Base-by-base conservation (phyloP, 169 alveolate species). In the Eimeria acervulina region DNA sequence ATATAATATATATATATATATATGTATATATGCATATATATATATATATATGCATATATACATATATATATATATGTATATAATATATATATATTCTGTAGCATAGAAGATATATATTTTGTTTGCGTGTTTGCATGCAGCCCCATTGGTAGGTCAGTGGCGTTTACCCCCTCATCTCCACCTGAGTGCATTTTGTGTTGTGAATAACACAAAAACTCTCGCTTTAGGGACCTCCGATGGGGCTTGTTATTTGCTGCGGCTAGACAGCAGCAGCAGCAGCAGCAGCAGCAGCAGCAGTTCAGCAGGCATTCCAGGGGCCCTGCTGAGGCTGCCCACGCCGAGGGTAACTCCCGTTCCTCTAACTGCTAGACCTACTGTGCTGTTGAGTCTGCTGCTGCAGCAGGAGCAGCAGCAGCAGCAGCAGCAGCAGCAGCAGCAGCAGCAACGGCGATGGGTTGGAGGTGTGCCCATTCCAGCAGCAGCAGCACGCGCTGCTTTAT, bases 151-250 rank as follows among this genome's bases (percentile, higher is more conserved):
- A 28, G 44, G 91, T 26, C 47, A 61, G 28, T 92, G 95, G 95
- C 68, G 12, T 23, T 72, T 92, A 19, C 95, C 95, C 33, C 26
- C 83, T 1, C 85, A 44, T 33, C 55, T 92, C 19, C 42, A 68
- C 31, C 68, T 70, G 68, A 92, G 92, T 33, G 19, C 92, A 3
- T 51, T 31, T 17, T 40, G 61, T 23, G 31, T 92, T 31, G 51
- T 92, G 28, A 91, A 92, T 63, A 92, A 92, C 84, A 78, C 95
- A 10, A 36, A 66, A 15, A 59, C 85, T 12, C 38, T 92, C 10
- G 92, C 72, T 0, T 80, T 92, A 7, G 95, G 95, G 26, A 70
- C 92, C 10, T 76, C 95, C 19, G 95, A 92, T 87, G 95, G 95
- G 36, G 52, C 91, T 6, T 76, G 90, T 23, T 92, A 76, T 15